Percentiles rank a stretch among this genome's conserved stretches.
Conservation (phyloP, 331 rosid species). For the Malus hybrid region DNA sequence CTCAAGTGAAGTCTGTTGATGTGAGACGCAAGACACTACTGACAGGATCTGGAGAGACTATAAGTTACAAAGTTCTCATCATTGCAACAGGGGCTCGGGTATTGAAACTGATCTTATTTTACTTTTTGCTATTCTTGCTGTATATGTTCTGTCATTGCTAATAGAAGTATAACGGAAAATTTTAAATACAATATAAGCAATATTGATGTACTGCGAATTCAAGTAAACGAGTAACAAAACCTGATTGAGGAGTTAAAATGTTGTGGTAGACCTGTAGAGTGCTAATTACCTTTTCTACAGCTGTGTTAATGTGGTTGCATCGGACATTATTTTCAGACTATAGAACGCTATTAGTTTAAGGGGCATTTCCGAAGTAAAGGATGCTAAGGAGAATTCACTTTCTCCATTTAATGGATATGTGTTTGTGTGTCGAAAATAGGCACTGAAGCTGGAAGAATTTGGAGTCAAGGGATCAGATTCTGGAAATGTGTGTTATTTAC, state of each 20-base stretch:
- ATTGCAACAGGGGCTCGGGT: constrained; percentile 99
- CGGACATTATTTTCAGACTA: not conserved
- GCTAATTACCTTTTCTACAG: not conserved
- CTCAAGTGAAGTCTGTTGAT: constrained; percentile 85
- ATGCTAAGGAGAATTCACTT: not conserved
- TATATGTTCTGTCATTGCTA: not conserved
- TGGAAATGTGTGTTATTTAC: constrained; percentile 80
- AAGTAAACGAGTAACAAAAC: not conserved
- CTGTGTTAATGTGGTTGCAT: not conserved
- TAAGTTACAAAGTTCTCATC: constrained; percentile 86
- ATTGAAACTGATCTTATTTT: constrained; percentile 39
- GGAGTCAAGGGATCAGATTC: constrained; percentile 95
- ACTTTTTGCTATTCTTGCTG: not conserved
- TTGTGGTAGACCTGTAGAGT: not conserved
- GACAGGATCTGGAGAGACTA: constrained; percentile 91
- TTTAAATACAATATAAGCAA: not conserved
- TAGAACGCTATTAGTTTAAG: not conserved
- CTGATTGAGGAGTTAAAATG: not conserved
- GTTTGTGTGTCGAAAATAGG: constrained; percentile 30
- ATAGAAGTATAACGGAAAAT: not conserved
- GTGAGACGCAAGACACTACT: constrained; percentile 82
- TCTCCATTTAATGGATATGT: not conserved
- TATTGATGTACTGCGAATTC: too few species aligned
- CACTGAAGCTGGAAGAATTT: constrained; percentile 93
- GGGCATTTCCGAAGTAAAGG: not conserved